Evolutionary conservation across 495 filamentous ascomycete species (phyloP).

Genomic region (Podospora fimiseda): DNA sequence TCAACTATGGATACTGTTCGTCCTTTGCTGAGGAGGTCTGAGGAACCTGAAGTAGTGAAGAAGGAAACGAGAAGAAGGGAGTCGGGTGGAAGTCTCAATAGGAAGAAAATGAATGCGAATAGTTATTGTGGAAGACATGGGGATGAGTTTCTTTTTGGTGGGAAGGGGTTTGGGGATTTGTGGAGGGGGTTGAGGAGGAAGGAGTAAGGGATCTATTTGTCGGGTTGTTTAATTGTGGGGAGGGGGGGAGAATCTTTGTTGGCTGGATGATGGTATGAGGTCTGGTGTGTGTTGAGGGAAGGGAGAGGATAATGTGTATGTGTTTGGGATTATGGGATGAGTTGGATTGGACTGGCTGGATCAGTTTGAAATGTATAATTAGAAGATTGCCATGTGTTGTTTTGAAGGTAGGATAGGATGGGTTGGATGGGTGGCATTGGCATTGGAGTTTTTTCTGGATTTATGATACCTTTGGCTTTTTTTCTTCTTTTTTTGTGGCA

Average conservation of each 20-base stretch:
- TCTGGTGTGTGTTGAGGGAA: no score
- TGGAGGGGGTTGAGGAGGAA: constrained; percentile 18
- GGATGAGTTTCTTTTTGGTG: constrained; percentile 28
- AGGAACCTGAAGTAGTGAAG: neutral
- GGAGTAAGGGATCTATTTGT: neutral
- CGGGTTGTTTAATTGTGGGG: no score
- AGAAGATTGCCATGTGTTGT: no score
- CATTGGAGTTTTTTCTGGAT: no score
- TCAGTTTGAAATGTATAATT: no score
- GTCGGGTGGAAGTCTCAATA: neutral
- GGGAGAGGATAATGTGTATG: no score
- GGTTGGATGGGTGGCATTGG: no score
- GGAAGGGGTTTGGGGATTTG: constrained; percentile 21
- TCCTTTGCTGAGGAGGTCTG: neutral
- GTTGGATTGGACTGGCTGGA: no score
- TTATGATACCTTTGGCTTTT: no score
- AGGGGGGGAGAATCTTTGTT: neutral
- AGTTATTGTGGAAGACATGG: constrained; percentile 33
- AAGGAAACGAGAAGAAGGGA: neutral
- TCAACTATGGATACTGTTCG: neutral
- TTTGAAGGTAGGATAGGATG: no score
- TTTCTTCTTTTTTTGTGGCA: no score
- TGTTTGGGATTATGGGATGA: no score
- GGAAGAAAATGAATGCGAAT: constrained; percentile 26
- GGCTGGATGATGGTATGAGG: neutral